These are phyloP conservation scores for Yamadazyma friedrichii DNA, from an alignment of 1,139 yeast genomes.

Conservation along the genomic window DNA sequence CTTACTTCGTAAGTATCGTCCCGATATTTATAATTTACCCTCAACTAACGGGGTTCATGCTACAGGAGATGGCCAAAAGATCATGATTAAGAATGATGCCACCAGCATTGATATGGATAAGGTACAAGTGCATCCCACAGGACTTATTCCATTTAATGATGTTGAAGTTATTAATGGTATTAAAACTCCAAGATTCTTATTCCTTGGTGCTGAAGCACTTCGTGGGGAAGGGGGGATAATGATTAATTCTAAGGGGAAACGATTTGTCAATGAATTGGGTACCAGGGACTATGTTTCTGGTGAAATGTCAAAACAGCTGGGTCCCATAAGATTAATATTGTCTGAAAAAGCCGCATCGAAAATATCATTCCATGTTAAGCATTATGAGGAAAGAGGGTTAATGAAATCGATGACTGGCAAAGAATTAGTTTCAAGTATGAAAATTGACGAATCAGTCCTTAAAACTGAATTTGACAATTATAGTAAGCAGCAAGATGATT, in stretches of 20 bases:
- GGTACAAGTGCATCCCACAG: constrained; percentile 83
- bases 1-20: constrained; percentile 53
- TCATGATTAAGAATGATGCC: constrained; percentile 59
- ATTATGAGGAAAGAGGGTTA: constrained; percentile 65
- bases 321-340: constrained; percentile 52
- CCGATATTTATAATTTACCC: constrained; percentile 61
- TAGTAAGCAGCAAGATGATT: constrained; percentile 41
- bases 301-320: constrained; percentile 53
- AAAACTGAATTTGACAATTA: constrained; percentile 41
- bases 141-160: constrained; percentile 66
- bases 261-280: constrained; percentile 72
- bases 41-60: constrained; percentile 77
- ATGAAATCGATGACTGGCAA: constrained; percentile 53
- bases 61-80: constrained; percentile 72
- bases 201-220: constrained; percentile 75
- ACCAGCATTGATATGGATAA: constrained; percentile 70
- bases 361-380: constrained; percentile 58
- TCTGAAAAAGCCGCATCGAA: constrained; percentile 43
- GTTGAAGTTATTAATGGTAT: constrained; percentile 41
- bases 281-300: constrained; percentile 70
- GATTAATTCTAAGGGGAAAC: constrained; percentile 57
- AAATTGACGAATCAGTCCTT: constrained; percentile 24
- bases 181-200: constrained; percentile 52
- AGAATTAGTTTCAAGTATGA: constrained; percentile 46
- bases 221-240: constrained; percentile 78